Percentiles rank a stretch among this genome's conserved stretches.
Evolutionary conservation across 495 filamentous ascomycete species (phyloP).

Genomic region (Podospora bellae-mahoneyi): DNA sequence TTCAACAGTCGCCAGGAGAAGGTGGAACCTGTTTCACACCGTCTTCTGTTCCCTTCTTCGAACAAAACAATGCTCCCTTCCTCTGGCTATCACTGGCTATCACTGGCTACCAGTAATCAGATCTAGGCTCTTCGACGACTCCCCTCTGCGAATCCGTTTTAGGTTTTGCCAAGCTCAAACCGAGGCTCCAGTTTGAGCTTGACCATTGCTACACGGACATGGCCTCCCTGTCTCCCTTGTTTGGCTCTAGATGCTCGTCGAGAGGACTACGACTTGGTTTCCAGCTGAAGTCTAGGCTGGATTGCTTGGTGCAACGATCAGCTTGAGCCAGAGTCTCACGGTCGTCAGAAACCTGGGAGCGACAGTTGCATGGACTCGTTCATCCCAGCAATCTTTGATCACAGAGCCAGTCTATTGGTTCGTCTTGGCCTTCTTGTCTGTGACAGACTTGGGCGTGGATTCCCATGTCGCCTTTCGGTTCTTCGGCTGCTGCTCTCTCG

Average conservation of each 20-base stretch:
- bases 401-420: neutral
- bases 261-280: neutral
- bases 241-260: neutral
- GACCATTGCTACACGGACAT: neutral
- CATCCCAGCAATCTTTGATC: constrained; percentile 1
- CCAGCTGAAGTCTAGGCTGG: neutral
- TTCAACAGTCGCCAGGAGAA: constrained; percentile 3
- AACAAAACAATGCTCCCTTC: neutral
- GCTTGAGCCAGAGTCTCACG: constrained; percentile 10
- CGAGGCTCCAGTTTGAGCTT: neutral
- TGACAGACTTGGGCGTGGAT: constrained; percentile 5
- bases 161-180: constrained; percentile 1
- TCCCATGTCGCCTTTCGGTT: constrained; percentile 6
- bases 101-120: neutral
- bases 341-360: neutral
- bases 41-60: constrained; percentile 9
- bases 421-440: neutral
- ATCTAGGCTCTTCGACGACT: neutral
- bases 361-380: constrained; percentile 1
- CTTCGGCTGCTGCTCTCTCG: constrained; percentile 5
- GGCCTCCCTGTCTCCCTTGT: constrained; percentile 7
- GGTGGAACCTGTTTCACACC: constrained; percentile 21
- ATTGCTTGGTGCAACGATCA: constrained; percentile 5
- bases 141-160: neutral
- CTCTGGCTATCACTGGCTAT: neutral